phyloP scores from a whole-genome alignment of 2,329 filamentous ascomycete genomes.

The Colletotrichum sp. region DNA sequence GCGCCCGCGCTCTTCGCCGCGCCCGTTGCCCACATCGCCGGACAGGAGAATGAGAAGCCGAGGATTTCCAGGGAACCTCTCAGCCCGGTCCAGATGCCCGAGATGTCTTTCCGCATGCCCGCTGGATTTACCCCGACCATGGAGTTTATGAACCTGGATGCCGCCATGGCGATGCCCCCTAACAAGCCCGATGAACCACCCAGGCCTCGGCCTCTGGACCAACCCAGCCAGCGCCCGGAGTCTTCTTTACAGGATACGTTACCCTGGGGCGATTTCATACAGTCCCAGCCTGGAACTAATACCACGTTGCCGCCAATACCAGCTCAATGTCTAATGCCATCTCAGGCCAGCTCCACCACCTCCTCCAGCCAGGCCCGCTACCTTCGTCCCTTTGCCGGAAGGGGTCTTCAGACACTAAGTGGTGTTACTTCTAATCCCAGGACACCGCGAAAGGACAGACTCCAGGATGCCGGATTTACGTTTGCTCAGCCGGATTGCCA shows the following conservation, averaged over 20 bases:
- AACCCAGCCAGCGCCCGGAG: constrained; percentile 34
- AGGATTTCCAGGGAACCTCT: constrained; percentile 53
- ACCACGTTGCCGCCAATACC: constrained; percentile 50
- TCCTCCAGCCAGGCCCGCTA: constrained; percentile 57
- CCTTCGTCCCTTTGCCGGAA: constrained; percentile 60
- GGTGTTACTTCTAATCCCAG: constrained; percentile 37
- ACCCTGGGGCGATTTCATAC: constrained; percentile 51
- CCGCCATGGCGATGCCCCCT: constrained; percentile 39
- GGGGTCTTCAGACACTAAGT: constrained; percentile 59
- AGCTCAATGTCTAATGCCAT: constrained; percentile 54
- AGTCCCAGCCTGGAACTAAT: constrained; percentile 41
- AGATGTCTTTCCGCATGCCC: constrained; percentile 48
- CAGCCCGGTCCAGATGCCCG: constrained; percentile 55
- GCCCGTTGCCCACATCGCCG: constrained; percentile 30
- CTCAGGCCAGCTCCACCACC: constrained; percentile 58
- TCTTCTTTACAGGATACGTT: constrained; percentile 61
- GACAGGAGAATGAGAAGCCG: constrained; percentile 60
- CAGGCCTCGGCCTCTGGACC: constrained; percentile 23
- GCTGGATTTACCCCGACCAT: constrained; percentile 38
- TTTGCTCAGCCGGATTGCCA: constrained; percentile 21
- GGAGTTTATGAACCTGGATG: constrained; percentile 46
- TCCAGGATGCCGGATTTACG: constrained; percentile 22
- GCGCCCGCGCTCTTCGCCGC: background rate
- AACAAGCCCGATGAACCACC: constrained; percentile 30
- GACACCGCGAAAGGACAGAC: constrained; percentile 35